Base-by-base conservation (phyloP, 495 filamentous ascomycete species). In the Apiosordaria backusii region DNA sequence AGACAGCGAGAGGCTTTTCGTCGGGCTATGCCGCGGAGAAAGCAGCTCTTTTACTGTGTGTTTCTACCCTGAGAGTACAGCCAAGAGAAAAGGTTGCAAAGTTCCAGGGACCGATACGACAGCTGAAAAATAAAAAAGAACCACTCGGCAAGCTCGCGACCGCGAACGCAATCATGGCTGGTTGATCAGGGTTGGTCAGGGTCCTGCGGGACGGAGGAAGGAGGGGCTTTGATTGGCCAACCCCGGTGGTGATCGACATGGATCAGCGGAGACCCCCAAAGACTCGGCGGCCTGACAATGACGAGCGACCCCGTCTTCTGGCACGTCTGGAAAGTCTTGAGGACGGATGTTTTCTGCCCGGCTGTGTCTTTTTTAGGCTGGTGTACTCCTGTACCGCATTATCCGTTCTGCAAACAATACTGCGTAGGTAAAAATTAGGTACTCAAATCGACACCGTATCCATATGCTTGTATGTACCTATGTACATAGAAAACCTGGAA, bases 181-280 rank as follows among this genome's bases (percentile, higher is more conserved):
- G 52, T 6, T 19, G n/a, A n/a, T 55, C n/a, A 23, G n/a, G 52
- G 52, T 55, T 55, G n/a, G n/a, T 19, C n/a, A 55, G 52, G 52
- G 52, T 24, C 57, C 57, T 25, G 25, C 57, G 57, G 57, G 57
- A 2, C 59, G 26, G 59, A 61, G 24, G 23, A 45, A 45, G 35
- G 35, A 13, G 9, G 16, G 10, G 13, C 35, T 45, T 1, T 45
- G 5, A 45, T 45, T 45, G 35, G 35, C 13, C 35, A 45, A 15
- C 35, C 57, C 9, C 22, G 2, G 57, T 25, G 6, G 24, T 18
- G 59, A 61, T 61, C 59, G 26, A 61, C 59, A 61, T 45, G 24
- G 26, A 61, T 40, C 29, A 61, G 59, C 59, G 27, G 59, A 61
- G 26, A 55, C 52, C 59, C 59, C 59, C 26, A 61, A n/a, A 45